Percentiles rank a stretch among this genome's conserved stretches.
phyloP scores from a whole-genome alignment of 2,329 filamentous ascomycete species.

The Cyphellophora europaea region DNA sequence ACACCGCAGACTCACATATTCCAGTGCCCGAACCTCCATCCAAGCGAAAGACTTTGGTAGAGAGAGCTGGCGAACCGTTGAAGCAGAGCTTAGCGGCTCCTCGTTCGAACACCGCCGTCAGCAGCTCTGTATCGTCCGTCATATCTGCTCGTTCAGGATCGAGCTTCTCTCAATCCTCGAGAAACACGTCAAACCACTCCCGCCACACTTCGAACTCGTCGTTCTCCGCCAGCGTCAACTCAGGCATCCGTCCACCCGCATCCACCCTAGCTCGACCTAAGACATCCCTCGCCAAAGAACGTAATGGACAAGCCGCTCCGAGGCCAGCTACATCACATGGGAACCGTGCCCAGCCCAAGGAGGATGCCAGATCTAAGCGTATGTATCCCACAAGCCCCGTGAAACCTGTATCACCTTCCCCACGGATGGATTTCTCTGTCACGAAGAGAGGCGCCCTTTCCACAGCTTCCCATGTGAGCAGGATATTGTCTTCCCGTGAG shows the following conservation, averaged over 20 bases:
- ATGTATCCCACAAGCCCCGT: slow-evolving; percentile 28
- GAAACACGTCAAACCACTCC: slow-evolving; percentile 29
- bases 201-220: slow-evolving; percentile 35
- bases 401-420: slow-evolving; percentile 11
- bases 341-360: slow-evolving; percentile 26
- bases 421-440: slow-evolving; percentile 9
- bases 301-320: slow-evolving; percentile 33
- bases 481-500: no score
- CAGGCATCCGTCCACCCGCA: slow-evolving; percentile 38
- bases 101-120: slow-evolving; percentile 31
- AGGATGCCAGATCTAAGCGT: slow-evolving; percentile 43
- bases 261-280: slow-evolving; percentile 35
- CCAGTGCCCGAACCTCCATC: slow-evolving; percentile 46
- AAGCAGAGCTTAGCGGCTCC: slow-evolving; percentile 32
- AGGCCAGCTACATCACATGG: slow-evolving; percentile 34
- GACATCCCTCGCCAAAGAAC: slow-evolving; percentile 42
- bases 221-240: slow-evolving; percentile 51
- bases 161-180: slow-evolving; percentile 28
- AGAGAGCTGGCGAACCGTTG: slow-evolving; percentile 46
- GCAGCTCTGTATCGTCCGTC: slow-evolving; percentile 35
- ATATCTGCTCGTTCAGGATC: slow-evolving; percentile 28
- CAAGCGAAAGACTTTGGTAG: slow-evolving; percentile 51
- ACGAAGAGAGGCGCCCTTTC: slow-evolving; percentile 10
- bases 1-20: slow-evolving; percentile 3
- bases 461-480: no score